Conservation (phyloP, 73 alveolate genomes). For the Diophrys appendiculata region DNA sequence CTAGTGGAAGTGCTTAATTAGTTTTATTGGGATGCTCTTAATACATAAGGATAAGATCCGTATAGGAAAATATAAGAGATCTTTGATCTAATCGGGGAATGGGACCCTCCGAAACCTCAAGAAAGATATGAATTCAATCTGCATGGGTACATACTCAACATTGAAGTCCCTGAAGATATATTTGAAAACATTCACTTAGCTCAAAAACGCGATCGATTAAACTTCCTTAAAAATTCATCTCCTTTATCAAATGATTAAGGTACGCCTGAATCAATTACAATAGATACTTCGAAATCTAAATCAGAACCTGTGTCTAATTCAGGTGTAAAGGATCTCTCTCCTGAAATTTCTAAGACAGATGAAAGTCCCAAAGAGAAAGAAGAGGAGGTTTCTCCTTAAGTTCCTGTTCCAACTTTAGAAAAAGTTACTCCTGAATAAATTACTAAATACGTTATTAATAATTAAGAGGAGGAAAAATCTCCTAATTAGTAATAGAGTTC, state of each 20-base stretch:
- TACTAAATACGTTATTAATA: neutral
- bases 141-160: constrained; percentile 1
- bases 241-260: too few relatives aligned
- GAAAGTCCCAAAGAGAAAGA: neutral
- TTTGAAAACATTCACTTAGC: neutral
- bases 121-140: constrained; percentile 16
- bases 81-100: constrained; percentile 5
- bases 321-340: too few relatives aligned
- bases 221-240: too few relatives aligned
- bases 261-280: too few relatives aligned
- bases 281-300: too few relatives aligned
- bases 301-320: too few relatives aligned
- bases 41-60: neutral
- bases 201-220: too few relatives aligned
- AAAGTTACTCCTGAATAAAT: neutral
- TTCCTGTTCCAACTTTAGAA: neutral
- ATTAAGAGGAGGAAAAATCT: constrained; percentile 34
- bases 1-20: constrained; percentile 29
- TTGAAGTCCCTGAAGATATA: neutral
- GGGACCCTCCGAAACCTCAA: neutral
- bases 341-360: too few relatives aligned
- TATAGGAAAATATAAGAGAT: too few relatives aligned
- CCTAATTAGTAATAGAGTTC: too few relatives aligned
- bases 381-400: neutral
- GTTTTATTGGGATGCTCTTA: neutral